These are phyloP conservation scores for Puccinia sorghi DNA, from an alignment of 1,284 basidiomycete genomes.

Conservation along the genomic window DNA sequence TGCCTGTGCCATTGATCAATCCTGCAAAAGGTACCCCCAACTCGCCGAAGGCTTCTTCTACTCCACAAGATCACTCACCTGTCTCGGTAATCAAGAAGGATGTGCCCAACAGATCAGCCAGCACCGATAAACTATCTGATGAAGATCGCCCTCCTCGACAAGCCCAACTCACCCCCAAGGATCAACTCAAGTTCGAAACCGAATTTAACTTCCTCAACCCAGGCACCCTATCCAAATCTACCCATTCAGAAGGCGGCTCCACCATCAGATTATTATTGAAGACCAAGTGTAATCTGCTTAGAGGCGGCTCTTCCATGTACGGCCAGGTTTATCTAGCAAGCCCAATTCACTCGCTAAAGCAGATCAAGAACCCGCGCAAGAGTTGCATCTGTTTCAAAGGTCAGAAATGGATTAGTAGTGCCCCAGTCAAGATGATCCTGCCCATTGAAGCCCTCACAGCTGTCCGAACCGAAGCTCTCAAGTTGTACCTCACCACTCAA, in stretches of 20 bases:
- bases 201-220: slow-evolving; percentile 36
- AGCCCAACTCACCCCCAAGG: slow-evolving; percentile 12
- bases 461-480: slow-evolving; percentile 65
- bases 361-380: slow-evolving; percentile 62
- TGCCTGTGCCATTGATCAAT: slow-evolving; percentile 15
- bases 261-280: slow-evolving; percentile 40
- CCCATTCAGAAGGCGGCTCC: neutral
- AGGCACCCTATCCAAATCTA: neutral
- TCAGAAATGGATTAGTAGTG: slow-evolving; percentile 32
- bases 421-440: slow-evolving; percentile 75
- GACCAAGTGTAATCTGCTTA: slow-evolving; percentile 68
- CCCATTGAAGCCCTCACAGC: slow-evolving; percentile 84
- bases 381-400: slow-evolving; percentile 44
- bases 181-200: slow-evolving; percentile 39
- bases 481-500: neutral
- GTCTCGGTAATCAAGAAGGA: neutral
- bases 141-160: slow-evolving; percentile 1
- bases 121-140: neutral
- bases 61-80: neutral
- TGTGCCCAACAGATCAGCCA: neutral
- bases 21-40: slow-evolving; percentile 20
- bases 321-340: slow-evolving; percentile 83
- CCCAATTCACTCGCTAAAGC: slow-evolving; percentile 69
- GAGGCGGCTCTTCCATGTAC: slow-evolving; percentile 75
- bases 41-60: slow-evolving; percentile 7